Evolutionary conservation across 305 asterid genomes (phyloP).

Genomic region (Solanum hybrid): DNA sequence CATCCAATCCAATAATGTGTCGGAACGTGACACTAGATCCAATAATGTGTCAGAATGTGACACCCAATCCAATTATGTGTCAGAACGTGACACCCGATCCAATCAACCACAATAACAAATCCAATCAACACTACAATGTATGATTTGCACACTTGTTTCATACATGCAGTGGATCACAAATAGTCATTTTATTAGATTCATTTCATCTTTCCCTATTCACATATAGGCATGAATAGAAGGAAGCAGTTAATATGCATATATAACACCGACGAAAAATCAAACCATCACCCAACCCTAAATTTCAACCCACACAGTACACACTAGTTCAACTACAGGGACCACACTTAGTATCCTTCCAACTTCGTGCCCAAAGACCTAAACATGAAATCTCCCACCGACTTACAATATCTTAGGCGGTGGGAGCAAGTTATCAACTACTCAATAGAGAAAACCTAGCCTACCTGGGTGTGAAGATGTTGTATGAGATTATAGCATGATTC

Average conservation of each 20-base stretch:
- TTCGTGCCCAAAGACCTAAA: neutral
- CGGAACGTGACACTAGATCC: neutral
- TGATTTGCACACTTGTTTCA: neutral
- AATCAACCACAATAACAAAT: neutral
- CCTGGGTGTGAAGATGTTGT: neutral
- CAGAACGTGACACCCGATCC: neutral
- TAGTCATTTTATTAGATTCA: neutral
- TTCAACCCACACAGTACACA: neutral
- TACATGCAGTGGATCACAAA: neutral
- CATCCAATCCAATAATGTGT: neutral
- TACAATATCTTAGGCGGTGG: neutral
- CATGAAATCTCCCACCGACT: neutral
- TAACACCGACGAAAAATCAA: neutral
- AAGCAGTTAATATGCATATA: too few species aligned
- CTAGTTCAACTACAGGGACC: neutral
- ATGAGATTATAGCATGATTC: neutral
- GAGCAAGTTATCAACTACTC: neutral
- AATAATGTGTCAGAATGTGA: neutral
- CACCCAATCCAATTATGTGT: neutral
- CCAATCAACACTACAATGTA: neutral
- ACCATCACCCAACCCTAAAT: neutral
- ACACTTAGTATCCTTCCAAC: neutral
- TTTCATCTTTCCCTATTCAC: neutral
- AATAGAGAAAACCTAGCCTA: neutral
- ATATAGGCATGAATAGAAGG: neutral